Conservation (phyloP, 495 filamentous ascomycete species). For the Letharia columbiana region DNA sequence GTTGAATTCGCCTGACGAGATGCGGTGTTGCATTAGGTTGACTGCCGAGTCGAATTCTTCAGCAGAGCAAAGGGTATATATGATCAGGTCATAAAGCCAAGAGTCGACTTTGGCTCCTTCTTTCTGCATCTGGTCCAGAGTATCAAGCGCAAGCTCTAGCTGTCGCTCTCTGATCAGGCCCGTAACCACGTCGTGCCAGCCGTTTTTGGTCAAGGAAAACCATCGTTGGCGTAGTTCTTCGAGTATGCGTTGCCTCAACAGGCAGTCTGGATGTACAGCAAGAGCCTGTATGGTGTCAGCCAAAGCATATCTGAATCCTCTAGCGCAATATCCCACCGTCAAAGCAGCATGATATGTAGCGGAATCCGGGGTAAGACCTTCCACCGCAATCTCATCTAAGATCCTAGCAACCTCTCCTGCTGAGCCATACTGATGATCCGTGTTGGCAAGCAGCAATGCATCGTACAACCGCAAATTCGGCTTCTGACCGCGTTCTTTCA, state of each 20-base stretch:
- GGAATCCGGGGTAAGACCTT: slow-evolving; percentile 51
- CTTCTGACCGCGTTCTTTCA: slow-evolving; percentile 51
- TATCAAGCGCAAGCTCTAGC: slow-evolving; percentile 71
- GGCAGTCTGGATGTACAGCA: slow-evolving; percentile 77
- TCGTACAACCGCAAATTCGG: slow-evolving; percentile 64
- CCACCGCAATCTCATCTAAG: slow-evolving; percentile 58
- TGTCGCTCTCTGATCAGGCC: slow-evolving; percentile 73
- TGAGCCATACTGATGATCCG: slow-evolving; percentile 53
- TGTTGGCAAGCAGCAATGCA: slow-evolving; percentile 62
- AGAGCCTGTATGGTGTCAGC: slow-evolving; percentile 46
- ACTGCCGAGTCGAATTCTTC: slow-evolving; percentile 71
- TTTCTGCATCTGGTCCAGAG: slow-evolving; percentile 55
- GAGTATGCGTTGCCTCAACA: slow-evolving; percentile 63
- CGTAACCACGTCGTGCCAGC: slow-evolving; percentile 57
- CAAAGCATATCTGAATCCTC: slow-evolving; percentile 9
- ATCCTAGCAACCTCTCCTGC: slow-evolving; percentile 50
- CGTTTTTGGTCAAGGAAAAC: slow-evolving; percentile 55
- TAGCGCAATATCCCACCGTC: slow-evolving; percentile 41
- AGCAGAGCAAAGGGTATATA: slow-evolving; percentile 58
- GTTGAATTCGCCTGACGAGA: slow-evolving; percentile 36
- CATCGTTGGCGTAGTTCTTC: slow-evolving; percentile 60
- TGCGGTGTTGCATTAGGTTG: slow-evolving; percentile 49
- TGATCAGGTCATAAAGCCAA: slow-evolving; percentile 70
- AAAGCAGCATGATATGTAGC: slow-evolving; percentile 63
- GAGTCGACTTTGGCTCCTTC: slow-evolving; percentile 46